phyloP scores from a whole-genome alignment of 2,329 filamentous ascomycete genomes.

The Parascedosporium putredinis region DNA sequence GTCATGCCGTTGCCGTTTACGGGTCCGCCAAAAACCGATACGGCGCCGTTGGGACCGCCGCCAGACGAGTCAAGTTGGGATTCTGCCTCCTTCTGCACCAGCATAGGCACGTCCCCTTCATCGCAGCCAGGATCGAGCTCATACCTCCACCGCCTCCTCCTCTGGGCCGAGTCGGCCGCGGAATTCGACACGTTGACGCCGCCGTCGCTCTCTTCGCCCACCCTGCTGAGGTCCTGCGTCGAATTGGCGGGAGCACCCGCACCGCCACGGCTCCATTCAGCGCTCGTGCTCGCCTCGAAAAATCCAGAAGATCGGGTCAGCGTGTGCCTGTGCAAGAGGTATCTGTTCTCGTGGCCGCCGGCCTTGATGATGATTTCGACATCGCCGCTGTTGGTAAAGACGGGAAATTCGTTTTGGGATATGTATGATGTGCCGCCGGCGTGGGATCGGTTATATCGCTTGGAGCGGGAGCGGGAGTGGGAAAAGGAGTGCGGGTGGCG shows the following conservation, averaged over 20 bases:
- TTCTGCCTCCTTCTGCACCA: constrained; percentile 62
- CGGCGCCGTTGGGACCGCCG: constrained; percentile 12
- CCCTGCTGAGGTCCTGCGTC: constrained; percentile 15
- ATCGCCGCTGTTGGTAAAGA: constrained; percentile 84
- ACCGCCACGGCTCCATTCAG: constrained; percentile 56
- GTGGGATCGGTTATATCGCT: constrained; percentile 73
- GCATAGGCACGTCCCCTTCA: constrained; percentile 72
- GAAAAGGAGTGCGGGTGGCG: constrained; percentile 23
- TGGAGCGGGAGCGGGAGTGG: constrained; percentile 40
- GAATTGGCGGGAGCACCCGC: not conserved
- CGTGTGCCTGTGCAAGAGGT: constrained; percentile 79
- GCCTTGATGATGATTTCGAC: constrained; percentile 76
- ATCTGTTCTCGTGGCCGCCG: constrained; percentile 65
- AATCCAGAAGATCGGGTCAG: constrained; percentile 85
- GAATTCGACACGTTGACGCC: not conserved
- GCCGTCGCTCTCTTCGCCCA: not conserved
- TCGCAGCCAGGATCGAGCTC: constrained; percentile 70
- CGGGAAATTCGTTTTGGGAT: constrained; percentile 81
- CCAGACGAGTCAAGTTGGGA: constrained; percentile 15
- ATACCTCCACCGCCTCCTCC: constrained; percentile 60
- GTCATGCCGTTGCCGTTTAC: constrained; percentile 17
- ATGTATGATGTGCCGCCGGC: constrained; percentile 59
- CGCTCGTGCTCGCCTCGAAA: constrained; percentile 77
- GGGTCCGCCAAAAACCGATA: constrained; percentile 44
- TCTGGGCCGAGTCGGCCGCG: not conserved